A percentile compares a stretch with the other conserved stretches of the same genome.
These are phyloP conservation scores for Hypoxylon sp. DNA, from an alignment of 2,329 filamentous ascomycete genomes.

Conservation along the genomic window DNA sequence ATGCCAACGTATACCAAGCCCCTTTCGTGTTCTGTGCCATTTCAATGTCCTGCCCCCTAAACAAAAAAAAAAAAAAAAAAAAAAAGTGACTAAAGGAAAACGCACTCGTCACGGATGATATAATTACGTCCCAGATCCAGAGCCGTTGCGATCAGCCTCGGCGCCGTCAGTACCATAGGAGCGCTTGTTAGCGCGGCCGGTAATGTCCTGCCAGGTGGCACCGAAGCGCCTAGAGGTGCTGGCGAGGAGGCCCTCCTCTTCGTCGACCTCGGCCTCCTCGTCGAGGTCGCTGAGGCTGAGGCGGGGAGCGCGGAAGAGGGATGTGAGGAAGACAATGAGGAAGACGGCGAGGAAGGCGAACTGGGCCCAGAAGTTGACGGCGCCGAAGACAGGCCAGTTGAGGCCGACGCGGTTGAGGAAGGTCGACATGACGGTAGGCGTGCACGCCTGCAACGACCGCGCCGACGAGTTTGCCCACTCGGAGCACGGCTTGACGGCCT, in stretches of 20 bases:
- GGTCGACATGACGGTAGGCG: constrained; percentile 87
- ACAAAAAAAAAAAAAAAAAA: neutral
- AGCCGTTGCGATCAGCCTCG: constrained; percentile 11
- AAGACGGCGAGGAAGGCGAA: constrained; percentile 90
- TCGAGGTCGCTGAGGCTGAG: constrained; percentile 81
- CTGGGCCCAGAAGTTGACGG: constrained; percentile 94
- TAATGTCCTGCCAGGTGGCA: constrained; percentile 89
- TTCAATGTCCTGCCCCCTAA: neutral
- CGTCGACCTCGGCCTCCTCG: constrained; percentile 87
- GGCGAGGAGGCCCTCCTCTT: constrained; percentile 90
- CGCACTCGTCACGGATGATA: neutral
- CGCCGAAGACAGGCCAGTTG: constrained; percentile 95
- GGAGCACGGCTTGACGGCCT: constrained; percentile 81
- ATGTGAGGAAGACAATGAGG: constrained; percentile 79
- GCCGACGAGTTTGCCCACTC: constrained; percentile 71
- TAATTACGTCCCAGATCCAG: constrained; percentile 10
- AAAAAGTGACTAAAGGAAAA: neutral
- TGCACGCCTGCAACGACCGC: constrained; percentile 72
- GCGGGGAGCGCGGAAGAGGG: constrained; percentile 80
- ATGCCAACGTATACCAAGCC: neutral
- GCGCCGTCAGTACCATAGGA: neutral
- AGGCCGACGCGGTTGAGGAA: constrained; percentile 92
- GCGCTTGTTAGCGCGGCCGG: constrained; percentile 54
- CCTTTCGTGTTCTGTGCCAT: neutral
- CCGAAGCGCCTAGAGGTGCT: constrained; percentile 83